Evolutionary conservation across 2,329 filamentous ascomycete genomes (phyloP).

Genomic region (Epichloe coenophiala): DNA sequence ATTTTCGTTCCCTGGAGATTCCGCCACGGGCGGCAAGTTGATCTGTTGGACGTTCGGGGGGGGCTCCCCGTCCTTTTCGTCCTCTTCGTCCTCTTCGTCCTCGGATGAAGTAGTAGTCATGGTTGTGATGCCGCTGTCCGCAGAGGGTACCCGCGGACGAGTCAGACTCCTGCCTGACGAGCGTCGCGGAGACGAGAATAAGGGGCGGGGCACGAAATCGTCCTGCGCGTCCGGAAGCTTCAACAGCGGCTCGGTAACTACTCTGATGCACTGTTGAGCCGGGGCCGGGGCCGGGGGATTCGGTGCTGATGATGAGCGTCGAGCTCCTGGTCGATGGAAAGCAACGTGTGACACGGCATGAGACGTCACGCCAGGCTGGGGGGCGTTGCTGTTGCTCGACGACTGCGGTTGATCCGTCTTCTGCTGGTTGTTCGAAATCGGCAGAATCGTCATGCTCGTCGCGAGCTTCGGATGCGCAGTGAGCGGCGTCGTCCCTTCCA

Average conservation of each 20-base stretch:
- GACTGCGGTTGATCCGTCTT: not conserved
- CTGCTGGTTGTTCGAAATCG: conserved; percentile 5
- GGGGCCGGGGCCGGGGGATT: not conserved
- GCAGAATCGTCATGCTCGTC: conserved; percentile 7
- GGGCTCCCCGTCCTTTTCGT: conserved; percentile 9
- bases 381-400: not conserved
- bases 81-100: conserved; percentile 9
- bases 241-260: conserved; percentile 1
- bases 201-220: conserved; percentile 9
- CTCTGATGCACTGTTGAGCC: not conserved
- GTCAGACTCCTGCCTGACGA: conserved; percentile 11
- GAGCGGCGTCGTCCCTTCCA: conserved; percentile 9
- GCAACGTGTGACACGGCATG: too few relatives aligned
- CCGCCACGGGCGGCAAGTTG: conserved; percentile 34
- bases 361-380: too few relatives aligned
- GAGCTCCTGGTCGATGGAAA: not conserved
- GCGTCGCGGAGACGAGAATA: conserved; percentile 13
- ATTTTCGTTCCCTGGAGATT: conserved; percentile 26
- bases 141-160: conserved; percentile 14
- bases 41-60: conserved; percentile 12
- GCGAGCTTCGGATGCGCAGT: conserved; percentile 6
- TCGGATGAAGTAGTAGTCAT: conserved; percentile 18
- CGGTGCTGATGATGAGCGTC: not conserved
- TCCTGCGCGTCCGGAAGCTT: not conserved
- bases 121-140: conserved; percentile 20